These are phyloP conservation scores for Choiromyces venosus DNA, from an alignment of 495 filamentous ascomycete species.

Conservation along the genomic window DNA sequence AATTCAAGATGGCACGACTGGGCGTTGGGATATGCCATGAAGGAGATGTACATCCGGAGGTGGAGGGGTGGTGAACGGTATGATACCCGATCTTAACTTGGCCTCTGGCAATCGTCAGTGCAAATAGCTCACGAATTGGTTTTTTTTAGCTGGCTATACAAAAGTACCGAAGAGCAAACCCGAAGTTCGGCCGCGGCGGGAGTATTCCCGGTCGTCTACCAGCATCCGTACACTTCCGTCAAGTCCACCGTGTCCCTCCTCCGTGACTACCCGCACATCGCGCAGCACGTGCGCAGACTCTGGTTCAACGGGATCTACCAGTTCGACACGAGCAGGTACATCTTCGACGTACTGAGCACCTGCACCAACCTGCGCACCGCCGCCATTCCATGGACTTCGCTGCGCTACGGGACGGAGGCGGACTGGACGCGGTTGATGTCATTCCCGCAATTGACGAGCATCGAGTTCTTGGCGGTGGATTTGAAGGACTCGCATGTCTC, in stretches of 20 bases:
- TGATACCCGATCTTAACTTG: conserved; percentile 3
- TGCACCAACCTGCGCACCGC: conserved; percentile 47
- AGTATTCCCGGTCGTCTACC: conserved; percentile 48
- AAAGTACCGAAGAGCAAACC: conserved; percentile 44
- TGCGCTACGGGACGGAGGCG: conserved; percentile 46
- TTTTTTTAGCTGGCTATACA: conserved; percentile 40
- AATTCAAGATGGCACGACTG: conserved; percentile 52
- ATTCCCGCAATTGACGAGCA: conserved; percentile 44
- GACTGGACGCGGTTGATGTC: conserved; percentile 48
- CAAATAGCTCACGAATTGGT: background rate
- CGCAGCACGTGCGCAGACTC: conserved; percentile 48
- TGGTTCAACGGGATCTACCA: conserved; percentile 55
- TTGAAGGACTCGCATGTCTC: conserved; percentile 42
- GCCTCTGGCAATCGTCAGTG: background rate
- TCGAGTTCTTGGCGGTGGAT: conserved; percentile 50
- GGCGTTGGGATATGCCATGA: conserved; percentile 49
- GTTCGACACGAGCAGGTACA: conserved; percentile 47
- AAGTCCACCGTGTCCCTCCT: conserved; percentile 49
- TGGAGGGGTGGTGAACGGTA: conserved; percentile 52
- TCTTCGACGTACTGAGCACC: conserved; percentile 46
- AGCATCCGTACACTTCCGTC: conserved; percentile 50
- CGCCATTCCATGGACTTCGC: conserved; percentile 51
- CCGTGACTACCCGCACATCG: conserved; percentile 44
- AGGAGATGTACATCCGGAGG: conserved; percentile 48
- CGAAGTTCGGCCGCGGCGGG: conserved; percentile 43